A percentile compares a stretch with the other conserved stretches of the same genome.
Evolutionary conservation across 441 rosid species (phyloP).

Genomic region (Erodium trifolium): DNA sequence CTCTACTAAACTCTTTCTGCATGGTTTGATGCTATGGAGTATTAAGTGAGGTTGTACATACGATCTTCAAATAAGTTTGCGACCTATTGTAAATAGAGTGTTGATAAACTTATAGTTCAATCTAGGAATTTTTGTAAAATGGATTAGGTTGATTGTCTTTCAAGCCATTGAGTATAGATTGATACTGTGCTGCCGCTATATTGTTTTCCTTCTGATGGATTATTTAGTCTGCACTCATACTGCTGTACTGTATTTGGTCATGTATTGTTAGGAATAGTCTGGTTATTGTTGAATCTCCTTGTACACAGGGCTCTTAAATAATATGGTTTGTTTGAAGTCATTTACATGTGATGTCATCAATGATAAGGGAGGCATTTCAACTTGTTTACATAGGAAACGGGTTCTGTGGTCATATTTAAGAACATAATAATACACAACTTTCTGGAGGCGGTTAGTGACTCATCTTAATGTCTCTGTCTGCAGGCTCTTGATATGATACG

Average conservation of each 20-base stretch:
- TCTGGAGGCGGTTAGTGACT: not conserved
- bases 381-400: not conserved
- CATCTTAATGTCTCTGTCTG: constrained; percentile 13
- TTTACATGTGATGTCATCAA: not conserved
- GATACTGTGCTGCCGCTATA: not conserved
- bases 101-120: not conserved
- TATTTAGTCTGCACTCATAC: too few relatives aligned
- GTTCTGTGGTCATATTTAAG: not conserved
- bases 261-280: too few relatives aligned
- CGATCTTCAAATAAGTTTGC: not conserved
- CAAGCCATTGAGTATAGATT: not conserved
- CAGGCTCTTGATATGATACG: constrained; percentile 79
- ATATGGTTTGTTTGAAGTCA: not conserved
- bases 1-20: not conserved
- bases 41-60: not conserved
- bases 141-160: not conserved
- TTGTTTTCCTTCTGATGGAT: too few relatives aligned
- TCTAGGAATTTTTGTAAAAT: not conserved
- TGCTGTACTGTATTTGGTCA: too few relatives aligned
- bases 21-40: not conserved
- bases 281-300: not conserved
- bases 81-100: not conserved
- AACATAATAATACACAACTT: not conserved
- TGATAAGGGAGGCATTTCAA: not conserved
- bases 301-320: not conserved